A percentile compares a stretch with the other conserved stretches of the same genome.
Conservation (phyloP, 345 rosid genomes). For the Moricandia moricandioides region DNA sequence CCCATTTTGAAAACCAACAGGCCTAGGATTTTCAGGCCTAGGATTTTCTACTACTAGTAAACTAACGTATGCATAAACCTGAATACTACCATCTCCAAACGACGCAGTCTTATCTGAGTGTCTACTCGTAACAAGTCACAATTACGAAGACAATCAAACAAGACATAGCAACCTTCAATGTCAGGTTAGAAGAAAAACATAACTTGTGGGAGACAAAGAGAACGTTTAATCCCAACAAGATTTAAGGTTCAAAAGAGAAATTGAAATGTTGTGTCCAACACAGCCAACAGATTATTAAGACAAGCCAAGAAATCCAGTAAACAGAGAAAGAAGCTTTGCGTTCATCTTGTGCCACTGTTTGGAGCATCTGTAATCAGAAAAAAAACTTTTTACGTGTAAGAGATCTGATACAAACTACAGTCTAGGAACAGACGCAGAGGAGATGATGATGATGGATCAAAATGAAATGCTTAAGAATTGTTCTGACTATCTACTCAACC, state of each 20-base stretch:
- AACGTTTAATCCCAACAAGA: constrained; percentile 2
- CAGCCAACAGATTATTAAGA: constrained; percentile 17
- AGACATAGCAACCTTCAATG: constrained; percentile 6
- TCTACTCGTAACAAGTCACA: background rate
- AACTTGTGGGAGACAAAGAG: constrained; percentile 7
- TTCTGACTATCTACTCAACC: constrained; percentile 2
- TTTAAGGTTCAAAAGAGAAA: background rate
- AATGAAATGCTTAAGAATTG: background rate
- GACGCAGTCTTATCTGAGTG: background rate
- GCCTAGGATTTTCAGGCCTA: no score
- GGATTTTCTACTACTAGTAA: background rate
- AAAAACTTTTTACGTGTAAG: background rate
- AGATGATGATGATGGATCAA: background rate
- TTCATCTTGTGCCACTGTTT: constrained; percentile 18
- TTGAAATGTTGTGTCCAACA: background rate
- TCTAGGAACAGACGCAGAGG: background rate
- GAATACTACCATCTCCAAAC: background rate
- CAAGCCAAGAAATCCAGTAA: constrained; percentile 18
- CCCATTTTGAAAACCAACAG: constrained; percentile 14
- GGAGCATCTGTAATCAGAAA: constrained; percentile 28
- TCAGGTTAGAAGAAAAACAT: background rate
- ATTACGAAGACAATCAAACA: background rate
- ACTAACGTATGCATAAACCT: background rate
- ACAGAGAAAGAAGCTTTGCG: constrained; percentile 15
- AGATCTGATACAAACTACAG: background rate